A percentile compares a stretch with the other conserved stretches of the same genome.
Conservation (phyloP, 2,329 filamentous ascomycete species). For the Elsinoe batatas region DNA sequence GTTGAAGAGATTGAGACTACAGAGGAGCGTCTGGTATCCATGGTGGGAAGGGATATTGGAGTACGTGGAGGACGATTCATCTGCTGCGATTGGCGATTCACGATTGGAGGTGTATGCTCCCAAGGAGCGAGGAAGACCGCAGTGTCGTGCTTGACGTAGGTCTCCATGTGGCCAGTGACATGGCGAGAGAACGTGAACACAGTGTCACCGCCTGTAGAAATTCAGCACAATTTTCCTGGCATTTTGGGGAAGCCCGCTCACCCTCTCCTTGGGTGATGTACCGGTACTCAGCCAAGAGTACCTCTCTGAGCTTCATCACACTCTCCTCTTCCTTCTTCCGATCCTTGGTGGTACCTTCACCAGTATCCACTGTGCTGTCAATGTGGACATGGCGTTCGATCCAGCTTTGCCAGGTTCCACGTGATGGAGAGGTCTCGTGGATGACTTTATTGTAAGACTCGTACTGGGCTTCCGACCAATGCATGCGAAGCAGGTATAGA, state of each 20-base stretch:
- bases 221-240: background rate
- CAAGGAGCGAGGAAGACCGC: background rate
- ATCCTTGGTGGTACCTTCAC: background rate
- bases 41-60: background rate
- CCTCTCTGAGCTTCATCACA: background rate
- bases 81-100: too few relatives aligned
- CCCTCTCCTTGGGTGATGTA: background rate
- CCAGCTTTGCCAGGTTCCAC: background rate
- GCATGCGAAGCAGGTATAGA: slow-evolving; percentile 12
- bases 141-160: background rate
- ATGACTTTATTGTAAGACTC: background rate
- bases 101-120: background rate
- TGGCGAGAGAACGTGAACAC: background rate
- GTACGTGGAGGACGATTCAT: background rate
- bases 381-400: background rate
- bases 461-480: slow-evolving; percentile 13
- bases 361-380: too few relatives aligned
- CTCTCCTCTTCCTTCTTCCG: background rate
- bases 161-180: background rate
- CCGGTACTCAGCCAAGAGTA: background rate
- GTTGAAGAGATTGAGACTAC: background rate
- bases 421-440: background rate
- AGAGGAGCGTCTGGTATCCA: background rate
- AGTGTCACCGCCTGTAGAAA: background rate
- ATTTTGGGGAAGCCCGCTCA: background rate